Evolutionary conservation across 225 moss, liverwort and hornwort genomes (phyloP), one percentile per base, ranked within the genome.

Genomic region (Physcomitrium patens): DNA sequence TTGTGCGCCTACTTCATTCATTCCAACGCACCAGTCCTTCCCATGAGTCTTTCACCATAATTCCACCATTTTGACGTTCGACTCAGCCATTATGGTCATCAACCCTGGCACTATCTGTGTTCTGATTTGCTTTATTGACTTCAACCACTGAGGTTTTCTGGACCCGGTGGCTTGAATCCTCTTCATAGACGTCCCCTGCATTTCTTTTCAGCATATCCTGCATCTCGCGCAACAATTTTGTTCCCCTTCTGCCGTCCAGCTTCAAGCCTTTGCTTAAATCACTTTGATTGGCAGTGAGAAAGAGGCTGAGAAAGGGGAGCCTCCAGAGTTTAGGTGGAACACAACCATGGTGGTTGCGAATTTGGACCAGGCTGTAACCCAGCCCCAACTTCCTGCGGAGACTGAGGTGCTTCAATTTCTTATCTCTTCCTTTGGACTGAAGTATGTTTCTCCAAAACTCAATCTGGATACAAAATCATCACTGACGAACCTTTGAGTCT

Each of bases 341-440:
- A 20, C 1, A 60, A 47, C 68, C 79, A 87, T 87, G 87, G 87
- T 46, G 68, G 78, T 76, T 55, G 71, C 87, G 50, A 77, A 27
- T 71, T 50, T 77, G 74, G 79, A 84, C n/a, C 79, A 84, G 54
- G 65, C 79, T 68, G 71, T 51, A 27, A 61, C 59, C 15, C 84
- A 82, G 84, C 77, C 84, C 60, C 67, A 64, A 43, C 70, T 87
- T 65, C 81, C 79, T 8, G 65, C 55, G 55, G 79, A 82, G 73
- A 12, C 24, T 62, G 87, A 87, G 87, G 87, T 82, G 0, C 13
- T 57, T 19, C 49, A n/a, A 19, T 17, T 57, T 47, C 24, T 14
- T 24, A 50, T 50, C 22, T 48, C 22, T 19, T 11, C 49, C 8
- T 24, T 13, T 27, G 12, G 45, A 17, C n/a, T 60, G 49, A 49